These are phyloP conservation scores for Monosporascus ibericus DNA, from an alignment of 2,329 filamentous ascomycete species.

Conservation along the genomic window DNA sequence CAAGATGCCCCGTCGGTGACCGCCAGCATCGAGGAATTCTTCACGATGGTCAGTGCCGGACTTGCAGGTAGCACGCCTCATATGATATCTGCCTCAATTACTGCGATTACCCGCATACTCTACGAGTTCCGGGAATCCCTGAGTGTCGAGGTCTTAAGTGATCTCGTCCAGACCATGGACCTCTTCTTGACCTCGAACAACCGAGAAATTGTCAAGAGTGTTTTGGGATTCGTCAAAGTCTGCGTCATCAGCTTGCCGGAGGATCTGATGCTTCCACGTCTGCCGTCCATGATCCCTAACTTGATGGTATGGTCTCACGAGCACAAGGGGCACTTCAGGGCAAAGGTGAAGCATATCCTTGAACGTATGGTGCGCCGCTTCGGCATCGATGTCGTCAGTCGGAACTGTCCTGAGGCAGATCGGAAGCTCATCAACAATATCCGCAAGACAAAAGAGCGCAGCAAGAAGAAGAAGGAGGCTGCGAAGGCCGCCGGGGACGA, in stretches of 20 bases:
- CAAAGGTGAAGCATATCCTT: constrained; percentile 96
- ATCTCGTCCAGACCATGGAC: constrained; percentile 91
- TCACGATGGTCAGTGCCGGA: constrained; percentile 97
- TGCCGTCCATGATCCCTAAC: constrained; percentile 76
- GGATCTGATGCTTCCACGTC: constrained; percentile 70
- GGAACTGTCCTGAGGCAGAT: constrained; percentile 76
- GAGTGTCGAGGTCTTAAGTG: constrained; percentile 62
- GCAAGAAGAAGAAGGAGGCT: constrained; percentile 80
- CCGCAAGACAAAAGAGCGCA: constrained; percentile 86
- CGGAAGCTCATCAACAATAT: constrained; percentile 90
- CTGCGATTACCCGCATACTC: constrained; percentile 84
- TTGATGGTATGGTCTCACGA: constrained; percentile 95
- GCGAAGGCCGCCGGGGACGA: constrained; percentile 50
- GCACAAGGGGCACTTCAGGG: constrained; percentile 94
- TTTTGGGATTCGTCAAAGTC: constrained; percentile 94
- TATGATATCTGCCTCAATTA: constrained; percentile 97
- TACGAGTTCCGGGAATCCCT: constrained; percentile 80
- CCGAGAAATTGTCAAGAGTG: constrained; percentile 90
- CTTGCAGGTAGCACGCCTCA: constrained; percentile 88
- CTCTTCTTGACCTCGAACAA: constrained; percentile 96
- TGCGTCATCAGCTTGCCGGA: constrained; percentile 81
- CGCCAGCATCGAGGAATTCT: constrained; percentile 87
- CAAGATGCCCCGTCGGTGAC: constrained; percentile 68
- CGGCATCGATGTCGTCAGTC: constrained; percentile 73
- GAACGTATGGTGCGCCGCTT: constrained; percentile 92